Conservation (phyloP, 2,329 filamentous ascomycete species). For the Cytospora mali region DNA sequence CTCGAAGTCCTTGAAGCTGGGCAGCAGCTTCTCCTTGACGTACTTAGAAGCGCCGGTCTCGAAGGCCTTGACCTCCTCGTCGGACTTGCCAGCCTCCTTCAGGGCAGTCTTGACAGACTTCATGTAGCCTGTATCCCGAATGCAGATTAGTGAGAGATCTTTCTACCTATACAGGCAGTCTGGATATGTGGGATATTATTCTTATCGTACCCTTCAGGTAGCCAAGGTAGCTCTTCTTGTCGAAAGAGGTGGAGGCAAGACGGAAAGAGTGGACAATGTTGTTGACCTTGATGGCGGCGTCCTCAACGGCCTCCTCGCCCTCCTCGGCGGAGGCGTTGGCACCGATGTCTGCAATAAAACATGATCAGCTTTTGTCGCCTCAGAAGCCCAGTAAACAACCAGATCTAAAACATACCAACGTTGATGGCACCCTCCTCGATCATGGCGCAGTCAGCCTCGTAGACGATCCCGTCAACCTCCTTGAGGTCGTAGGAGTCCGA, state of each 20-base stretch:
- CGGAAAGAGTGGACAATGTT: slow-evolving; percentile 94
- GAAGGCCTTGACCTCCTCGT: slow-evolving; percentile 74
- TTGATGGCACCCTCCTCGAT: slow-evolving; percentile 76
- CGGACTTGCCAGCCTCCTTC: slow-evolving; percentile 57
- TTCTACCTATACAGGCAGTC: neutral
- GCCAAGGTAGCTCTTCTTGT: slow-evolving; percentile 83
- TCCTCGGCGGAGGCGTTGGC: slow-evolving; percentile 98
- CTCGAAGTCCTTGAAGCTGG: slow-evolving; percentile 94
- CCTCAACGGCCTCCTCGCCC: slow-evolving; percentile 74
- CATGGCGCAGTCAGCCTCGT: slow-evolving; percentile 91
- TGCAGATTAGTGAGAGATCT: slow-evolving; percentile 14
- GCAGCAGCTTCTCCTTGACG: slow-evolving; percentile 79
- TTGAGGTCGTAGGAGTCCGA: slow-evolving; percentile 90
- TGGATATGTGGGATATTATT: slow-evolving; percentile 2
- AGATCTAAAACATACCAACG: slow-evolving; percentile 68
- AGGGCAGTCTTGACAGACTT: slow-evolving; percentile 79
- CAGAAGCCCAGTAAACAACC: neutral
- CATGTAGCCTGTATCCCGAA: slow-evolving; percentile 68
- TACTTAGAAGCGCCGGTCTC: slow-evolving; percentile 73
- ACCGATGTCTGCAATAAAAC: slow-evolving; percentile 68
- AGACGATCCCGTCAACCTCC: slow-evolving; percentile 76
- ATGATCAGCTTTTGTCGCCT: neutral
- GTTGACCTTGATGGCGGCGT: slow-evolving; percentile 74
- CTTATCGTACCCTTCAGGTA: slow-evolving; percentile 78
- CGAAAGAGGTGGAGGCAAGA: slow-evolving; percentile 74